Conservation (phyloP, 176 grass and related monocot species). For the Saccharum spontaneum region DNA sequence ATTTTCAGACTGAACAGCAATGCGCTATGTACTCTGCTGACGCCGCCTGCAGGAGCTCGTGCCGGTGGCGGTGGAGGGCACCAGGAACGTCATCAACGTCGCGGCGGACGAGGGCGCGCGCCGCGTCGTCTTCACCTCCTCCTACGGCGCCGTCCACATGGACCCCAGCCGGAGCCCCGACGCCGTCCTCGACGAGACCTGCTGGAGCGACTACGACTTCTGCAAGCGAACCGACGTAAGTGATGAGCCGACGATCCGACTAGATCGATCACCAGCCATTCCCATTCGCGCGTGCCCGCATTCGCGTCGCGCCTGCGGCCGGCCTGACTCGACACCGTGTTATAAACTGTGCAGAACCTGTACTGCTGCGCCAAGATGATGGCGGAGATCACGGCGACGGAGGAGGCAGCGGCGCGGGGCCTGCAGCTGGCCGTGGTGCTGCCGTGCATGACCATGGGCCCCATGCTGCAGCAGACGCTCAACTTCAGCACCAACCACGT, state of each 20-base stretch:
- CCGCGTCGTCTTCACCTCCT: conserved; percentile 46
- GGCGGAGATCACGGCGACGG: conserved; percentile 44
- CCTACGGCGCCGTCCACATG: conserved; percentile 66
- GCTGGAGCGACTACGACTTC: conserved; percentile 66
- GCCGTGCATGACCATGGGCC: conserved; percentile 28
- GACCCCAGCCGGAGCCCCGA: conserved; percentile 56
- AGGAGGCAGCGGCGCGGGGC: conserved; percentile 21
- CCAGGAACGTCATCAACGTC: conserved; percentile 36
- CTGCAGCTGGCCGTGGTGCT: conserved; percentile 53
- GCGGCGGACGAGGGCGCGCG: conserved; percentile 33
- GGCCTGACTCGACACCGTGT: no score
- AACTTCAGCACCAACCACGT: conserved; percentile 48
- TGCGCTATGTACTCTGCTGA: neutral
- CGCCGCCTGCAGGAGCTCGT: conserved; percentile 18
- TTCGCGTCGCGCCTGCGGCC: no score
- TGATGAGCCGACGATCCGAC: no score
- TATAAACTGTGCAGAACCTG: conserved; percentile 30
- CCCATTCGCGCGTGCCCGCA: no score
- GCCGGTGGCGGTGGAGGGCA: conserved; percentile 52
- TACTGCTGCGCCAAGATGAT: conserved; percentile 61
- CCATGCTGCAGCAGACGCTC: conserved; percentile 42
- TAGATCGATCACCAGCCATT: no score
- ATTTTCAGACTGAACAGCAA: no score
- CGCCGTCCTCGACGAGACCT: conserved; percentile 48
- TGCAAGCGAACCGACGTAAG: conserved; percentile 25